Base-by-base conservation (phyloP, 768 basidiomycete species). In the Tricholoma sp. region DNA sequence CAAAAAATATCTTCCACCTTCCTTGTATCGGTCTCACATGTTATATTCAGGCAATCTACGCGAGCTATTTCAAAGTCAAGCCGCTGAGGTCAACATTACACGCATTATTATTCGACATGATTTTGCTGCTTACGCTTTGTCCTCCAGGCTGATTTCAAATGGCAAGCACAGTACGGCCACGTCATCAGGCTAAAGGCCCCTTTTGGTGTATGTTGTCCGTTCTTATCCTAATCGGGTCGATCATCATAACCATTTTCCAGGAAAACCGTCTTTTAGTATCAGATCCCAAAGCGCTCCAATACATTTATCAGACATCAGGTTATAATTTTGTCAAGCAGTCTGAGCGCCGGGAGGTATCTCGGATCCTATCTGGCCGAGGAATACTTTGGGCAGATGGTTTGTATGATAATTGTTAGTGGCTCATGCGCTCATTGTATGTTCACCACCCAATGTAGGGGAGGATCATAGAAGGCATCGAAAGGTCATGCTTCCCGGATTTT, bases 261-360 rank as follows among this genome's bases (percentile, higher is more conserved):
- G 74, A 72, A 59, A 74, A 80, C 54, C 68, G 73, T 28, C 74
- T 81, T 15, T 61, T 80, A 33, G 60, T 81, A 3, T 66, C 76
- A 5, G 80, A 82, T 62, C 74, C 78, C 4, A 81, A 82, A 59
- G 79, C 78, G 3, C 66, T 77, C 31, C 74, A 76, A 48, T 72
- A 75, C 56, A 75, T 81, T 36, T 73, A 76, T 57, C 72, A 74
- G 29, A 76, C 76, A 1, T 70, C 74, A 2, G 75, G 70, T 2
- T 78, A 81, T 55, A 67, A 68, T 24, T 82, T 74, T 56, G 64
- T 62, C 24, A 81, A 79, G 55, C 72, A 68, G 48, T 60, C 68
- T 7, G 74, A 72, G 54, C 70, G 74, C 33, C 62, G 68, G n/a
- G 72, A 73, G 50, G 44, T 75, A 17, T 71, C 74, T 20, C 66